Base-by-base conservation (phyloP, 1,284 basidiomycete genomes). In the Moesziomyces sp. region DNA sequence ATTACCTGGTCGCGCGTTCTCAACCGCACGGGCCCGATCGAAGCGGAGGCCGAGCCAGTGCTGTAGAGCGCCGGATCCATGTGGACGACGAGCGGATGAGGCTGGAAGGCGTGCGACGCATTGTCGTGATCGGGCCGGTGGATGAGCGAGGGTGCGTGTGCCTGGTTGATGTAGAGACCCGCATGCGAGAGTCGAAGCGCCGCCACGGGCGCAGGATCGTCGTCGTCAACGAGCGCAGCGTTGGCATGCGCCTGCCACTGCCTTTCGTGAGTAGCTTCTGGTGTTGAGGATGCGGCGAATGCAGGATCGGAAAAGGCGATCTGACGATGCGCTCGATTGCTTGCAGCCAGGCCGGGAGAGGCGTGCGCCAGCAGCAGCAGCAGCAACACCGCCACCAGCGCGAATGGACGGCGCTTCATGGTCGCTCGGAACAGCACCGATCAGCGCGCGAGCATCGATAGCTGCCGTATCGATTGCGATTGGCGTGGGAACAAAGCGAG, bases 91-190 rank as follows among this genome's bases (percentile, higher is more conserved):
- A 77, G 68, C 7, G 67, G 63, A n/a, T 61, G 67, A 1, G 62
- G 57, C 19, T 63, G 52, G 51, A 63, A 70, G 1, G 58, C 46
- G n/a, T 70, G 59, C 9, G 66, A 59, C 23, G 54, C 50, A 45
- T 72, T 65, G 24, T 28, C 21, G 21, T 59, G 68, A 21, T 66
- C 53, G 2, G 64, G 68, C 4, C 59, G 59, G 40, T 68, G 68
- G 19, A 66, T 40, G 18, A 28, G 14, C 3, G 54, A 56, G 0
- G 71, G 70, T 10, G 58, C 28, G 24, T 70, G 63, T 2, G 74
- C 58, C 33, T 67, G 65, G 40, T 76, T 76, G 66, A 76, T 67
- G 62, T 74, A 76, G 10, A 76, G 74, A 2, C 74, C 74, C 11
- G 63, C 46, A 30, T 76, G 74, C 2, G 74, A 76, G n/a, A 76